Conservation (phyloP, 495 filamentous ascomycete species). For the Penicillium macrosclerotiorum region DNA sequence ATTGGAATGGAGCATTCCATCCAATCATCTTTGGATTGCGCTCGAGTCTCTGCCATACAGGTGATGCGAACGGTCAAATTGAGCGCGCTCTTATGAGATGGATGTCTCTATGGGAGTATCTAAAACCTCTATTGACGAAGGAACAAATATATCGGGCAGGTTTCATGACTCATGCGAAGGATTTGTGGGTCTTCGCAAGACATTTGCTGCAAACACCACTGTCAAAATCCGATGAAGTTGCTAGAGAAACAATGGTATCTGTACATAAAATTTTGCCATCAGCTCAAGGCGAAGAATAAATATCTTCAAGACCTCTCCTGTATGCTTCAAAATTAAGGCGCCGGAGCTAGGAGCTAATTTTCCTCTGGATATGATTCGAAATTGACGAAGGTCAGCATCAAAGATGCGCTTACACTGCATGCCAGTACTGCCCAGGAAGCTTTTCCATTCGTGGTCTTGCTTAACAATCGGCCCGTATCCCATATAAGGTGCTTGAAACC, state of each 20-base stretch:
- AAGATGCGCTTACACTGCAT: conserved; percentile 9
- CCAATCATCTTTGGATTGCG: conserved; percentile 9
- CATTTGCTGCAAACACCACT: conserved; percentile 8
- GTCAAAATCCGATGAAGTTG: conserved; percentile 9
- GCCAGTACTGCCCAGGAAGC: conserved; percentile 11
- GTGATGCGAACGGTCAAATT: conserved; percentile 1
- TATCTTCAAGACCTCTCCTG: no score
- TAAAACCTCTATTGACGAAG: conserved; percentile 2
- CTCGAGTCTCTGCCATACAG: not conserved
- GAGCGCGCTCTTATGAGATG: conserved; percentile 12
- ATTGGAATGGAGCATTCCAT: conserved; percentile 17
- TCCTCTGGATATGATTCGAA: no score
- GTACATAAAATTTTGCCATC: conserved; percentile 14
- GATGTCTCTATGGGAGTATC: conserved; percentile 9
- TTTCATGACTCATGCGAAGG: conserved; percentile 15
- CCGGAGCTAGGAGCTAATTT: no score
- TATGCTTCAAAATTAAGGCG: no score
- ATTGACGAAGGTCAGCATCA: conserved; percentile 4
- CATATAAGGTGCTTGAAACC: conserved; percentile 14
- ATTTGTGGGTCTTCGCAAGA: conserved; percentile 12
- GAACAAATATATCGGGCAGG: conserved; percentile 15
- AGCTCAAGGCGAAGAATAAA: no score
- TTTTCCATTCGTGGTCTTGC: conserved; percentile 7
- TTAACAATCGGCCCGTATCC: conserved; percentile 11
- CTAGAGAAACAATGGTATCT: conserved; percentile 12